These are phyloP conservation scores for Scedosporium apiospermum DNA, from an alignment of 2,329 filamentous ascomycete genomes.

Conservation along the genomic window DNA sequence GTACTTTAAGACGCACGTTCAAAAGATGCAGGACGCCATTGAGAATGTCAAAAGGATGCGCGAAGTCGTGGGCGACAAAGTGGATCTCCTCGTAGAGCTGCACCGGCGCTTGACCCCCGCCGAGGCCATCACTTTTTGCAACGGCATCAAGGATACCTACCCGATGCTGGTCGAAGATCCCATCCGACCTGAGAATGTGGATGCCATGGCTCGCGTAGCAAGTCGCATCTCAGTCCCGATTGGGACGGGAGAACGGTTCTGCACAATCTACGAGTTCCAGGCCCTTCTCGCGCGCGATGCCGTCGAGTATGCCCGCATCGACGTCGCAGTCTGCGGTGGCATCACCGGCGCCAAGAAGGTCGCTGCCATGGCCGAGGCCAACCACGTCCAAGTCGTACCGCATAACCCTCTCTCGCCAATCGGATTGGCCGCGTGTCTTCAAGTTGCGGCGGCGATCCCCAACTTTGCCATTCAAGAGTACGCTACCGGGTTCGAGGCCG, in stretches of 20 bases:
- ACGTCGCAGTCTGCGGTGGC: slow-evolving; percentile 9
- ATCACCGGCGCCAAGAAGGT: slow-evolving; percentile 10
- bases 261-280: slow-evolving; percentile 10
- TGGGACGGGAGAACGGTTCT: slow-evolving; percentile 8
- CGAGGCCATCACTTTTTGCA: slow-evolving; percentile 5
- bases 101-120: slow-evolving; percentile 4
- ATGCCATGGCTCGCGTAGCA: slow-evolving; percentile 9
- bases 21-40: slow-evolving; percentile 5
- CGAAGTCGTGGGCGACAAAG: neutral
- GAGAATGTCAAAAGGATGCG: slow-evolving; percentile 3
- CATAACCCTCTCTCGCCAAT: slow-evolving; percentile 10
- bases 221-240: slow-evolving; percentile 7
- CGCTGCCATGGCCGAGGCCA: slow-evolving; percentile 10
- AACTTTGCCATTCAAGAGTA: slow-evolving; percentile 12
- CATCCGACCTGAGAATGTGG: slow-evolving; percentile 9
- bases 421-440: slow-evolving; percentile 9
- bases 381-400: slow-evolving; percentile 9
- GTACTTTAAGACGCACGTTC: slow-evolving; percentile 6
- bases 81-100: neutral
- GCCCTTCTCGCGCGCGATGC: slow-evolving; percentile 1
- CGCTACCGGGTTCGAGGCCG: slow-evolving; percentile 2
- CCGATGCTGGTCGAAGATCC: slow-evolving; percentile 10
- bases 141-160: slow-evolving; percentile 2
- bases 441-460: slow-evolving; percentile 8
- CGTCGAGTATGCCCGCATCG: slow-evolving; percentile 7